Base-by-base conservation (phyloP, 106 monocot genomes). In the Dioscorea alata region DNA sequence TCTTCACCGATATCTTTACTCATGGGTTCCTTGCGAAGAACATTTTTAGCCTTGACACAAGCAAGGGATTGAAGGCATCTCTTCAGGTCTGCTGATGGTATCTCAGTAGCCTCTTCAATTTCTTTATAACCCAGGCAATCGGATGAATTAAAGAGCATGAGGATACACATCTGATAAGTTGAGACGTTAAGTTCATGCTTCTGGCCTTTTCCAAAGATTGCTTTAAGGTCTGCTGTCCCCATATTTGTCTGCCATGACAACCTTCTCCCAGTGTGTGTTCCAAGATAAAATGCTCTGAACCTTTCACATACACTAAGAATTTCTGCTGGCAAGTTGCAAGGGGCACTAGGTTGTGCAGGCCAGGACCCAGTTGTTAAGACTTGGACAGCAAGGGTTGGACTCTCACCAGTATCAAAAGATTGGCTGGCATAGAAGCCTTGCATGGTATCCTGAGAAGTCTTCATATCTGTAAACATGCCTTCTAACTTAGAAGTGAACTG, bases 201-300 rank as follows among this genome's bases (percentile, higher is more conserved):
- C 74, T 85, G 89, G 16, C 82, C 79, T 59, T 86, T 85, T 7
- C 74, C 88, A 71, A 94, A 94, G 25, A 72, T 82, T 13, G 88
- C 89, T 32, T 85, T 90, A 15, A 94, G 34, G 57, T 94, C 94
- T 9, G 94, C 94, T 16, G 90, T 83, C 58, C 94, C 94, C 90
- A 94, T 94, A 53, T 79, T 94, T 33, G 90, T 94, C 69, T 90
- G 94, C 94, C 94, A 94, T 24, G 90, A 76, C 70, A 94, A 76
- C 68, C 90, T 83, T 64, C 94, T 61, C 1, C 94, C 94, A 18
- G 76, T 88, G 61, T 94, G 94, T 31, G 94, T 94, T 49, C 94
- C 94, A 65, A 94, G 83, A 79, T 94, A 94, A 68, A 77, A 88
- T 8, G 78, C 12, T 19, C 79, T 59, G 50, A 94, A 94, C 67